Evolutionary conservation across 129 eudicot species (phyloP).

Genomic region (Oenanthe sinensis): DNA sequence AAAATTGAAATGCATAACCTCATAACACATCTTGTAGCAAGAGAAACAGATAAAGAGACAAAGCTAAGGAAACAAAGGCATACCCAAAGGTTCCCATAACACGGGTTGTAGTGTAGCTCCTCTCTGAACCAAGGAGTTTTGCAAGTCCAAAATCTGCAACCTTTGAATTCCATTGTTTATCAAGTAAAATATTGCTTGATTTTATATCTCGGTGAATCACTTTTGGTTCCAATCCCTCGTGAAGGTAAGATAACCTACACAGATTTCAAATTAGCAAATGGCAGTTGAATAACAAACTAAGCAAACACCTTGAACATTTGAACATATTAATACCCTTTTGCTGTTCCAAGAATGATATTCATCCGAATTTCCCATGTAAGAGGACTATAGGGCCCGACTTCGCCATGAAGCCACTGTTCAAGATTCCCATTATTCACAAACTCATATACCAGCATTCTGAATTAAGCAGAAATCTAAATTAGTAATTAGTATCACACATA

Average conservation of each 20-base stretch:
- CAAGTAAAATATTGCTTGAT: conserved; percentile 65
- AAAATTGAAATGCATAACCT: conserved; percentile 7
- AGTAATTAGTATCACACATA: not conserved
- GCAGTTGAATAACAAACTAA: not conserved
- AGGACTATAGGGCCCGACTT: conserved; percentile 58
- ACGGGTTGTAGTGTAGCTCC: conserved; percentile 57
- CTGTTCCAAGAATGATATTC: conserved; percentile 52
- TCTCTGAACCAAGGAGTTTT: conserved; percentile 60
- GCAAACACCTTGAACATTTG: not conserved
- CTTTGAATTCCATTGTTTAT: conserved; percentile 57
- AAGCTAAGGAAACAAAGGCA: not conserved
- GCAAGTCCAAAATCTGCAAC: conserved; percentile 74
- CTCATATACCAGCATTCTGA: conserved; percentile 70
- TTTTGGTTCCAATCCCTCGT: conserved; percentile 69
- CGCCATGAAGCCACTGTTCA: conserved; percentile 76
- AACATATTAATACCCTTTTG: conserved; percentile 44
- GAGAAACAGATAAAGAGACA: not conserved
- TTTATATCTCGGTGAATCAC: conserved; percentile 70
- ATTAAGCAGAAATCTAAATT: not conserved
- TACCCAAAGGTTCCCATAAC: conserved; percentile 79
- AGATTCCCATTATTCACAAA: conserved; percentile 62
- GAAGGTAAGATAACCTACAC: conserved; percentile 57
- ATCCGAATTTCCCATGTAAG: conserved; percentile 66
- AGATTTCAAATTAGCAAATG: not conserved
- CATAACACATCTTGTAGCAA: not conserved